Evolutionary conservation across 2,329 filamentous ascomycete genomes (phyloP), one percentile per base, ranked within the genome.

Genomic region (Domatiomyces globalis): DNA sequence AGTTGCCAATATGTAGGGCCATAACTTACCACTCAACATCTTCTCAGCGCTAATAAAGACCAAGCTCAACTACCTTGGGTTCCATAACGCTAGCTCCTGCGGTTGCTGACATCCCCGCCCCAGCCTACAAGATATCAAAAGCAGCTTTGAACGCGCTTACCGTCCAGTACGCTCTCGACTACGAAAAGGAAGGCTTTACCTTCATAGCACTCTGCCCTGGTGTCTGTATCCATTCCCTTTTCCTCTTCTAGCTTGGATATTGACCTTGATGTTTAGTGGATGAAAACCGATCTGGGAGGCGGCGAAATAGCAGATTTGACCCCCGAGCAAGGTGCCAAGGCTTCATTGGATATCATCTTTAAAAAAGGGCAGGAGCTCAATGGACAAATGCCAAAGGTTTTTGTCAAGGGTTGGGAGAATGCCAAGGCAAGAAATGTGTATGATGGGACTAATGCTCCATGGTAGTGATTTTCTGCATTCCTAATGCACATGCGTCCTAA

Each of bases 341-440:
- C 63, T 0, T 61, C 69, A 4, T 56, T 69, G 39, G 63, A 67
- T 1, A 76, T 79, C 54, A 63, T 82, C 1, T 57, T 71, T 15
- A 61, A 49, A 20, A 58, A 65, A 7, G 68, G 63, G 0, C 64
- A 67, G 2, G 63, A 67, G 49, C 65, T 67, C 25, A 71, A 66
- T 55, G 73, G 73, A 9, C 77, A 71, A 55, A 81, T 78, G 43
- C 20, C 66, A 12, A 69, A 70, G 44, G 66, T 72, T 20, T 59
- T 62, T 50, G 64, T 70, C 4, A 58, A 63, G 0, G 69, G 68
- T 0, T 69, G 65, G 63, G 63, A 69, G 52, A 51, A 66, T n/a
- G 57, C 51, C 5, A 49, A 55, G 43, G 59, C 58, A 4, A 56
- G 74, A 2, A 66, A 68, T 54, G 55, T 61, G 47, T 71, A 71